phyloP scores from a whole-genome alignment of 495 filamentous ascomycete genomes.

The Patellaria atrata region DNA sequence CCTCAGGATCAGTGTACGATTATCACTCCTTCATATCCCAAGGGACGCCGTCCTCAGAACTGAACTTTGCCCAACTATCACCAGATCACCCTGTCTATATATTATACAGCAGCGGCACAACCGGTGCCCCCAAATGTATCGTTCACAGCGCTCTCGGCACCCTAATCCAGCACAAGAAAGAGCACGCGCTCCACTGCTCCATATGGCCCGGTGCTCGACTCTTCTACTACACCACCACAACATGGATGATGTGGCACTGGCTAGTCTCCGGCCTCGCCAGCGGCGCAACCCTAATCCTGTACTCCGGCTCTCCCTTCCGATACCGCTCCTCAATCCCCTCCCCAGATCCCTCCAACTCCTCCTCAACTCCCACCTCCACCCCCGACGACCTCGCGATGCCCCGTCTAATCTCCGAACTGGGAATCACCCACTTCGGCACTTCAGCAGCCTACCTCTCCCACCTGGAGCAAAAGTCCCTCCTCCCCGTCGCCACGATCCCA shows the following conservation, averaged over 20 bases:
- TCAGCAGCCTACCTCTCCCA: conserved; percentile 86
- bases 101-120: conserved; percentile 77
- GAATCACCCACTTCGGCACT: conserved; percentile 83
- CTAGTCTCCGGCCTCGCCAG: conserved; percentile 66
- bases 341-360: conserved; percentile 12
- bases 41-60: conserved; percentile 19
- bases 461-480: conserved; percentile 64
- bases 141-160: conserved; percentile 81
- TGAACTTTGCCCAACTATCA: conserved; percentile 57
- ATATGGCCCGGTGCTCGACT: conserved; percentile 50
- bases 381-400: conserved; percentile 57
- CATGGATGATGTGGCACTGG: conserved; percentile 99
- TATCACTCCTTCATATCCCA: conserved; percentile 35
- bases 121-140: conserved; percentile 83
- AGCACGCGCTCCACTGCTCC: conserved; percentile 71
- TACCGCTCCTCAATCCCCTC: conserved; percentile 13
- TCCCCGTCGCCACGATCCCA: conserved; percentile 40
- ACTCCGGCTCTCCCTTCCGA: conserved; percentile 75
- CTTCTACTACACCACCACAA: conserved; percentile 81
- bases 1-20: conserved; percentile 33
- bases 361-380: too few species aligned
- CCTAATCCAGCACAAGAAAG: conserved; percentile 87
- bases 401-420: conserved; percentile 49
- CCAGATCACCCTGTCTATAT: conserved; percentile 83
- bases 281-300: conserved; percentile 69